A percentile compares a stretch with the other conserved stretches of the same genome.
These are phyloP conservation scores for Teratosphaeria pseudoeucalypti DNA, from an alignment of 2,329 filamentous ascomycete genomes.

Conservation along the genomic window DNA sequence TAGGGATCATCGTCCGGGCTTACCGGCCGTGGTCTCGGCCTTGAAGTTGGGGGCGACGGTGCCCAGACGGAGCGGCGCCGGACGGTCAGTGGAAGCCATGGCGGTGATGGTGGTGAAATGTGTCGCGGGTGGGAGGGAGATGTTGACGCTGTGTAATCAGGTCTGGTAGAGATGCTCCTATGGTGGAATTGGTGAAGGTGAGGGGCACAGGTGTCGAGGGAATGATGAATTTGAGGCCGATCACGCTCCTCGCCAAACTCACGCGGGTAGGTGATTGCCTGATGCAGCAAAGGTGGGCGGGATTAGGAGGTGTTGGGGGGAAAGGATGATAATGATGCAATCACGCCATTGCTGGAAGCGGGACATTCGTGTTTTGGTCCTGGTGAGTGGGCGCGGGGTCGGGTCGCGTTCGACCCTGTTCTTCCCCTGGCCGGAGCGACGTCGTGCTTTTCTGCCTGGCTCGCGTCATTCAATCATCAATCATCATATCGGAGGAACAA, in stretches of 20 bases:
- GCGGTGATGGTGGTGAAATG: not conserved
- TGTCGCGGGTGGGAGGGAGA: not conserved
- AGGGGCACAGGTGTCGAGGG: not conserved
- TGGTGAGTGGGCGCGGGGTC: not conserved
- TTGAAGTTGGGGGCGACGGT: slow-evolving; percentile 59
- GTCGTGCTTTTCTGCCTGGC: not conserved
- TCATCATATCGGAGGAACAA: too few relatives aligned
- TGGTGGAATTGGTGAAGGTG: not conserved
- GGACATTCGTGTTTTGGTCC: too few relatives aligned
- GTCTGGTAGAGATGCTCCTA: not conserved
- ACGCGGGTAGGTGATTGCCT: not conserved
- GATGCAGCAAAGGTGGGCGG: not conserved
- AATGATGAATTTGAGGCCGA: not conserved
- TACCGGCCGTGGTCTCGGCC: slow-evolving; percentile 49
- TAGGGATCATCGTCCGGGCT: slow-evolving; percentile 16
- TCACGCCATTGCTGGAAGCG: not conserved
- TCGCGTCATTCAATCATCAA: not conserved
- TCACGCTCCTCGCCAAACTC: not conserved
- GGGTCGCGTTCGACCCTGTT: not conserved
- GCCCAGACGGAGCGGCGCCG: slow-evolving; percentile 49
- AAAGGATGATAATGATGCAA: not conserved
- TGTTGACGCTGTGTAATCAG: not conserved
- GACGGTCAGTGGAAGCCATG: slow-evolving; percentile 5
- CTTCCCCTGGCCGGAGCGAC: not conserved
- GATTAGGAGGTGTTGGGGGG: not conserved